Evolutionary conservation across 2,329 filamentous ascomycete species (phyloP), one percentile per base, ranked within the genome.

Genomic region (Diaporthe vaccinii): DNA sequence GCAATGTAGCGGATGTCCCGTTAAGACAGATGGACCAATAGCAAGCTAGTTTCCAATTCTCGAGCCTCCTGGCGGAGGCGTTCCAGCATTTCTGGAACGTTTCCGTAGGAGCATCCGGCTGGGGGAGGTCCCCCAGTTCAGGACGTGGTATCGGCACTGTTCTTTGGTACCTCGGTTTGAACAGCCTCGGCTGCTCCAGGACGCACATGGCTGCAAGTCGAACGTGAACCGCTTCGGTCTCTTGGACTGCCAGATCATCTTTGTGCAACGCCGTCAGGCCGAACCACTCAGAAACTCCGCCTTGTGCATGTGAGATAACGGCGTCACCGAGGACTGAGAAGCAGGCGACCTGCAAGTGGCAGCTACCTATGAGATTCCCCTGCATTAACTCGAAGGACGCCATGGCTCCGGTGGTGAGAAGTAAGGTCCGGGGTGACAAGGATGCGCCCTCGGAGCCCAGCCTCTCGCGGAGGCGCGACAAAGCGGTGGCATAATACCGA

Each of bases 191-290:
- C 31, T 46, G 25, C 6, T 28, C 41, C 5, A 67, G 20, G 2
- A 67, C 15, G 51, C 41, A 49, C 62, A 67, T 51, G 28, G 28
- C 62, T 17, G 62, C 62, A 15, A 67, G 62, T 20, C 62, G 62
- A n/a, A 67, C 4, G 17, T 67, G 62, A 2, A 67, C 20, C 10
- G 62, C 62, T 67, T 67, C 62, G 20, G 34, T 51, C 36, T 67
- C 62, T 51, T 49, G 44, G 62, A 67, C 17, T 17, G 62, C 41
- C 12, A 51, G 7, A 36, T 67, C 62, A n/a, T 49, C 44, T 6
- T 67, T 34, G 20, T n/a, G 15, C 17, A 51, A 20, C 15, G 44
- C 28, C 4, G 28, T 22, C 20, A 67, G 62, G 15, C 62, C 62
- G 28, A 67, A 67, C 14, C 44, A 36, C 0, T 51, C 44, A n/a